Evolutionary conservation across 805 yeast species (phyloP).

Genomic region (Metschnikowia lachancei): DNA sequence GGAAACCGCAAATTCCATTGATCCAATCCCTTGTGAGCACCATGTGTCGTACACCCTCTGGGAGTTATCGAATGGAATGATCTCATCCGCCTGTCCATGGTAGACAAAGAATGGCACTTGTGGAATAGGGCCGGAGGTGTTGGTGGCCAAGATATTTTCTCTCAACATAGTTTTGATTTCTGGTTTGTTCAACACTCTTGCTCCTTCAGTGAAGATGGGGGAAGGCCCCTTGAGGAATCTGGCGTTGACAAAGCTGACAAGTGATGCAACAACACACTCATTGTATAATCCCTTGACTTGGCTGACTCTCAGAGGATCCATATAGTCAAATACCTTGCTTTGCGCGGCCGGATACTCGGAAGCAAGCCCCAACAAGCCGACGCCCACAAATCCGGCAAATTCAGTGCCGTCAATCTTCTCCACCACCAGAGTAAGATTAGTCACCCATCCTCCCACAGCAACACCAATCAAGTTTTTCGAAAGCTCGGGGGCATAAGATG

Average conservation of each 20-base stretch:
- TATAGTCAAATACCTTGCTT: neutral
- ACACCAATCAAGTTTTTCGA: slow-evolving; percentile 26
- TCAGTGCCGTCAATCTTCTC: slow-evolving; percentile 24
- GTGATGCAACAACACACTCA: neutral
- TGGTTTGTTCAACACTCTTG: slow-evolving; percentile 5
- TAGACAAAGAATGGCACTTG: slow-evolving; percentile 26
- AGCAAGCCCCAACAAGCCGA: slow-evolving; percentile 30
- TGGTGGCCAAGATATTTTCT: slow-evolving; percentile 9
- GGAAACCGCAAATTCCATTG: slow-evolving; percentile 29
- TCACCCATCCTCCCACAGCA: slow-evolving; percentile 37
- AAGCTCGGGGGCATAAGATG: slow-evolving; percentile 36
- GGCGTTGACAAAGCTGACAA: neutral
- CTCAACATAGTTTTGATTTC: slow-evolving; percentile 5
- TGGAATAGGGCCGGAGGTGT: slow-evolving; percentile 17
- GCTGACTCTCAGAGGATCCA: neutral
- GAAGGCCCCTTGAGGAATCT: slow-evolving; percentile 8
- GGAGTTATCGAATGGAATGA: slow-evolving; percentile 22
- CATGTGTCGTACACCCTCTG: slow-evolving; percentile 25
- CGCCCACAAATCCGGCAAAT: slow-evolving; percentile 31
- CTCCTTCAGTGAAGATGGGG: slow-evolving; percentile 12
- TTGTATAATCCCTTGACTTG: neutral
- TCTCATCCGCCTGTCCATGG: slow-evolving; percentile 24
- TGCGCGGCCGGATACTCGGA: slow-evolving; percentile 30
- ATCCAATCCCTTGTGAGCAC: slow-evolving; percentile 29
- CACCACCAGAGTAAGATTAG: slow-evolving; percentile 33